phyloP scores from a whole-genome alignment of 2,329 filamentous ascomycete species.

The Fusarium globosum region DNA sequence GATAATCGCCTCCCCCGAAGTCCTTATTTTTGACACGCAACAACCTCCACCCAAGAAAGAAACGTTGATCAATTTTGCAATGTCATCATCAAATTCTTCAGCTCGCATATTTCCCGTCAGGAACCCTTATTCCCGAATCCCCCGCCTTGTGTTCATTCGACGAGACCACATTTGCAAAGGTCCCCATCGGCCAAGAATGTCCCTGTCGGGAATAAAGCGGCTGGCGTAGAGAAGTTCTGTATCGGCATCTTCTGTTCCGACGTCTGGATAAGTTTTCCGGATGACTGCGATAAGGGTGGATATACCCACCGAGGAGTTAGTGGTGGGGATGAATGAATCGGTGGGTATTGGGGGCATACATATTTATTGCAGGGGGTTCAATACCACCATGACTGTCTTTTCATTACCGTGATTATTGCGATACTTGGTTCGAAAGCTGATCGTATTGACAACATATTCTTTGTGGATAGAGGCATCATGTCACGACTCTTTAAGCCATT shows the following conservation, averaged over 20 bases:
- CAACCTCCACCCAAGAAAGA: background rate
- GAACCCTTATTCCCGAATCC: background rate
- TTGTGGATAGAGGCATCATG: background rate
- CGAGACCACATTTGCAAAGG: background rate
- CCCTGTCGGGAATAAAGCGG: background rate
- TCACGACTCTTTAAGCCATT: background rate
- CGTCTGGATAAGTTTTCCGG: background rate
- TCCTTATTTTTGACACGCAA: background rate
- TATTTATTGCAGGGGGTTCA: background rate
- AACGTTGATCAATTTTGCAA: background rate
- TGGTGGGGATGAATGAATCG: background rate
- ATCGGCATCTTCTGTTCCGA: conserved; percentile 2
- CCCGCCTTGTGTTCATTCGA: background rate
- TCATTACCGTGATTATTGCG: background rate
- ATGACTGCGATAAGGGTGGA: background rate
- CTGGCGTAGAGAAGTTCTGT: rapidly evolving
- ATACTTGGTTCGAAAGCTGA: too few species aligned
- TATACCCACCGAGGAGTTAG: background rate
- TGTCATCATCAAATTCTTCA: background rate
- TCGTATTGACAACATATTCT: rapidly evolving
- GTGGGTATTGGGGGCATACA: background rate
- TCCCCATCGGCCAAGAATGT: background rate
- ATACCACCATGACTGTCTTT: background rate
- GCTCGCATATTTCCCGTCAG: background rate
- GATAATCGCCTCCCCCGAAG: background rate